Evolutionary conservation across 345 rosid genomes (phyloP), one percentile per base, ranked within the genome.

Genomic region (Corchorus olitorius): DNA sequence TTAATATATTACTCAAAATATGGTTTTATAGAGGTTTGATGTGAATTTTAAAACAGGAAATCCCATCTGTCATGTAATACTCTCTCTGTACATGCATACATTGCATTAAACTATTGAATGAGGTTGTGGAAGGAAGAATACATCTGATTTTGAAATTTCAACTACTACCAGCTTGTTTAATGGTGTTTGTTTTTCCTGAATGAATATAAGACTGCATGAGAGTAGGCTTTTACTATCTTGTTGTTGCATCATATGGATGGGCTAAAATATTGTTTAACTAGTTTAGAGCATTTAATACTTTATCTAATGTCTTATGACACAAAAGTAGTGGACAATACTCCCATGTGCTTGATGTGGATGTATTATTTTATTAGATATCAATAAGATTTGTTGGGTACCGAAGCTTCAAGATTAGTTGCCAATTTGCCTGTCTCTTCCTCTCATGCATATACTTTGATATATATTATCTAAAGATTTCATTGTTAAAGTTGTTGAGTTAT

Each of bases 311-410:
- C 73, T 61, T 48, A 39, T 71, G 76, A 79, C 76, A 58, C 53
- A 1, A 19, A 50, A 75, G 82, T 68, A 72, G 76, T 84, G 87
- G 75, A 53, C n/a, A 55, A 52, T 33, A 69, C 35, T n/a, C 65
- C 62, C 77, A 75, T 84, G 83, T 80, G 83, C 75, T 14, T 45
- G 16, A 45, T 61, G 12, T 61, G 49, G 48, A 65, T 55, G 37
- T 72, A 39, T 59, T 50, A 58, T 74, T 66, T 60, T 16, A 52
- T 75, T 62, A 48, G 73, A 43, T 75, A 35, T 39, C 37, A 19
- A 3, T 12, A 11, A 50, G 83, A 77, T 81, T 68, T 67, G 69
- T 62, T 53, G 14, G 37, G 68, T 20, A 27, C 27, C 27, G 27
- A 34, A 72, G 64, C 37, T 77, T 73, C 33, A 4, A 49, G 65